Evolutionary conservation across 1,139 yeast genomes (phyloP).

Genomic region (Geotrichum aggregatum): DNA sequence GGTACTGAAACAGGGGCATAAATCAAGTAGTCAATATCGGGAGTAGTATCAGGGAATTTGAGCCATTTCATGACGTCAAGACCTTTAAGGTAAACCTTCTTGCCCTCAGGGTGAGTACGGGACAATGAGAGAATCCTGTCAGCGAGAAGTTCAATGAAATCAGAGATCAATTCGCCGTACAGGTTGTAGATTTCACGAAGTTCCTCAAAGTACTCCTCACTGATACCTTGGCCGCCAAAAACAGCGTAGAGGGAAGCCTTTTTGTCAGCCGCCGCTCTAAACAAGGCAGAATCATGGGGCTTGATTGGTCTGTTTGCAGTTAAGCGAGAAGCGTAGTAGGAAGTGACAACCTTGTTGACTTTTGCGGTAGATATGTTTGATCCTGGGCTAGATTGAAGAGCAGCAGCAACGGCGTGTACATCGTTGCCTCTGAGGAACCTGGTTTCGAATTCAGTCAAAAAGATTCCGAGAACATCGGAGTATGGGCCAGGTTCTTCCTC

Average conservation of each 20-base stretch:
- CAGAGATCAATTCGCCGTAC: conserved; percentile 71
- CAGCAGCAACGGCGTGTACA: conserved; percentile 84
- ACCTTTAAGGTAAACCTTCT: conserved; percentile 90
- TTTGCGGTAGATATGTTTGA: conserved; percentile 66
- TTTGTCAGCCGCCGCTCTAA: conserved; percentile 55
- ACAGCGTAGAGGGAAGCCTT: conserved; percentile 70
- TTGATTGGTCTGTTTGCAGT: conserved; percentile 49
- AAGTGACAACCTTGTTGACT: conserved; percentile 67
- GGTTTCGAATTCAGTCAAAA: conserved; percentile 77
- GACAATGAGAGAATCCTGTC: conserved; percentile 64
- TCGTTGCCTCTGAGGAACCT: conserved; percentile 72
- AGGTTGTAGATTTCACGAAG: conserved; percentile 76
- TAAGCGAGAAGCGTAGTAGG: conserved; percentile 57
- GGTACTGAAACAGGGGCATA: conserved; percentile 96
- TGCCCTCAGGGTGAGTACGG: conserved; percentile 68
- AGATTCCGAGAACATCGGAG: conserved; percentile 63
- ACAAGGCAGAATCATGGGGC: conserved; percentile 59
- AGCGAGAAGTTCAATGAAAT: conserved; percentile 67
- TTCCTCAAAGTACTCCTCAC: conserved; percentile 96
- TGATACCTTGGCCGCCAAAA: conserved; percentile 98
- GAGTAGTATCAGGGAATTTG: conserved; percentile 76
- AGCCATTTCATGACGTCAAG: conserved; percentile 87
- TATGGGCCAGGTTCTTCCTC: conserved; percentile 54
- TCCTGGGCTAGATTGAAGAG: conserved; percentile 45
- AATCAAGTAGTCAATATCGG: conserved; percentile 81